Percentiles rank a stretch among this genome's conserved stretches.
These are phyloP conservation scores for Huntiella omanensis DNA, from an alignment of 2,329 filamentous ascomycete genomes.

Conservation along the genomic window DNA sequence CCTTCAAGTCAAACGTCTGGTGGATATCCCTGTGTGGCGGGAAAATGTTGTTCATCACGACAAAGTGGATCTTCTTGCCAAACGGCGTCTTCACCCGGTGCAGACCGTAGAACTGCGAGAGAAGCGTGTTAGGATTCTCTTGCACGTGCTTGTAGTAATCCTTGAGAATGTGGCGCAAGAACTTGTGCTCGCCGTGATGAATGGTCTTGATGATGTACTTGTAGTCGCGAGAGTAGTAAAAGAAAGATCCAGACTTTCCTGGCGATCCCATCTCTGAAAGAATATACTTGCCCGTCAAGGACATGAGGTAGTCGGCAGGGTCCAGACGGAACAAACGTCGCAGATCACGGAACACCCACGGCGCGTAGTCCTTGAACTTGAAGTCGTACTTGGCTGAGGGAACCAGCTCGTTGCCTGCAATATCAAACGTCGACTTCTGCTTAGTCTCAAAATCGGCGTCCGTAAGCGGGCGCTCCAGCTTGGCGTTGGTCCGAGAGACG, in stretches of 20 bases:
- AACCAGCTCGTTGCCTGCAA: slow-evolving; percentile 88
- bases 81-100: slow-evolving; percentile 98
- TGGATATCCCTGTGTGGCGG: slow-evolving; percentile 95
- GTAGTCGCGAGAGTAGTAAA: slow-evolving; percentile 98
- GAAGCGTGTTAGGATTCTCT: slow-evolving; percentile 84
- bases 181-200: slow-evolving; percentile 84
- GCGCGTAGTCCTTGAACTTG: slow-evolving; percentile 99
- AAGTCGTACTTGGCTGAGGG: slow-evolving; percentile 99
- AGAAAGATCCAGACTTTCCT: slow-evolving; percentile 96
- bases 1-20: slow-evolving; percentile 90
- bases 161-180: slow-evolving; percentile 62
- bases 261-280: slow-evolving; percentile 91
- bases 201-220: slow-evolving; percentile 99
- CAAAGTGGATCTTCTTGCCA: slow-evolving; percentile 95
- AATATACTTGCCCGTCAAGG: slow-evolving; percentile 94
- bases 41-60: slow-evolving; percentile 99
- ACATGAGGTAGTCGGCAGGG: slow-evolving; percentile 95
- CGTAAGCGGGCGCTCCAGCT: slow-evolving; percentile 77
- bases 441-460: slow-evolving; percentile 83
- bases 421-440: slow-evolving; percentile 88
- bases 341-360: slow-evolving; percentile 93
- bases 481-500: slow-evolving; percentile 89
- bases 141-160: slow-evolving; percentile 90
- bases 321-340: slow-evolving; percentile 77
- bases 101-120: slow-evolving; percentile 94